Base-by-base conservation (phyloP, 805 yeast species). In the Sugiyamaella floridensis region DNA sequence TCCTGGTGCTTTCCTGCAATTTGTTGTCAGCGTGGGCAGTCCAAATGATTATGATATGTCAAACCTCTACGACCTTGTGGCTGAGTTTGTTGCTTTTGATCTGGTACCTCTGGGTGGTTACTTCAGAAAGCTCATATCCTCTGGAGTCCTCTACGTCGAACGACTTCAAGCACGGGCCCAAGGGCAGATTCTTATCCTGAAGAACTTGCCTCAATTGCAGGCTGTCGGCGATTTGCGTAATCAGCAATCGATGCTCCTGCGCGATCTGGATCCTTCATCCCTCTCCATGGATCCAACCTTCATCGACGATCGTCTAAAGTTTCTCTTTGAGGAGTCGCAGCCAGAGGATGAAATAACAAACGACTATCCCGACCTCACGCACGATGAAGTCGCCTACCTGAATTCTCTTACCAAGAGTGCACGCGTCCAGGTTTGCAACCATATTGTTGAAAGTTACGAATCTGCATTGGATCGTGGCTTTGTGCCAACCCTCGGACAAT, bases 81-180 rank as follows among this genome's bases (percentile, higher is more conserved):
- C 75, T 50, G 83, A 79, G 63, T 65, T 83, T 2, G 58, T 68
- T 8, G 76, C 74, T 43, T 58, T 74, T 50, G 76, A 76, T 45
- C 65, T 85, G 20, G 74, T 85, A 20, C 67, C 79, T 1, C 72
- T 82, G 14, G 80, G 85, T 0, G 76, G 85, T 1, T 92, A 92
- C 62, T 73, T 90, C 53, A 73, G 97, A 61, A 80, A 83, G 59
- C 71, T 90, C 40, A 89, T 92, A 45, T 88, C 97, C 9, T 82
- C 93, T 0, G 99, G 97, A 4, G 74, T 89, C 0, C 79, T 90
- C 45, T 88, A 86, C 66, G 67, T 81, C 11, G 69, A 74, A 2
- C 75, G 79, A 7, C 78, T 80, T 4, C 43, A 46, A 15, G 34
- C 45, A 8, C 42, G 47, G 18, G 56, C 57, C 16, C 73, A 73